phyloP scores from a whole-genome alignment of 306 rosid genomes.

The Fagus crenata region DNA sequence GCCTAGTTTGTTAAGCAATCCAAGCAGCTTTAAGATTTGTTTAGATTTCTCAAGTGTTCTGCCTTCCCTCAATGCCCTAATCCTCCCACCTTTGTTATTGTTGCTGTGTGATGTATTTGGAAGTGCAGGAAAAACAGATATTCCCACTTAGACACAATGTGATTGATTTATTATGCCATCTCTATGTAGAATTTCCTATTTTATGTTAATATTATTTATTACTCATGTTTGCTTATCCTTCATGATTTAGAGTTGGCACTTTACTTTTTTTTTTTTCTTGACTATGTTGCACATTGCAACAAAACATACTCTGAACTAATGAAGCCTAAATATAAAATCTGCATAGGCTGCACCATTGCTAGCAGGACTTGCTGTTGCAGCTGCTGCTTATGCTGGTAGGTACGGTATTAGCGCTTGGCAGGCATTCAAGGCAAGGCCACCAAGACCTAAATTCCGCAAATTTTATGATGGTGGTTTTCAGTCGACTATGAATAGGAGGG shows the following conservation, averaged over 20 bases:
- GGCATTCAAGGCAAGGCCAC: conserved; percentile 66
- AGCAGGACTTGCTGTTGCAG: conserved; percentile 73
- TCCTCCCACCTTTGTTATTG: neutral
- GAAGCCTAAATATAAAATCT: neutral
- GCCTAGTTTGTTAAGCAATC: neutral
- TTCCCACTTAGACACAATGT: neutral
- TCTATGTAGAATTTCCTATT: neutral
- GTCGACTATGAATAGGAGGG: conserved; percentile 69
- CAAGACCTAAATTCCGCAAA: conserved; percentile 47
- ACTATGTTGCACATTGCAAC: neutral
- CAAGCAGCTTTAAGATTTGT: neutral
- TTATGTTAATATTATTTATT: neutral
- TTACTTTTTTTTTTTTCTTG: no score
- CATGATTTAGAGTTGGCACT: neutral
- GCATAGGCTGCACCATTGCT: conserved; percentile 57
- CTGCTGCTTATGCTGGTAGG: conserved; percentile 77
- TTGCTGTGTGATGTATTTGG: neutral
- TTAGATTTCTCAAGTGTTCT: neutral
- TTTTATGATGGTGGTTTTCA: conserved; percentile 87
- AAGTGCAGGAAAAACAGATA: neutral
- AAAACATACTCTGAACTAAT: neutral
- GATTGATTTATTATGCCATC: neutral
- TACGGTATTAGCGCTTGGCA: conserved; percentile 80
- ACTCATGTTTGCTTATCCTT: neutral
- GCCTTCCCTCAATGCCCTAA: neutral